phyloP scores from a whole-genome alignment of 208 protist genomes.

The Leishmania guyanensis region DNA sequence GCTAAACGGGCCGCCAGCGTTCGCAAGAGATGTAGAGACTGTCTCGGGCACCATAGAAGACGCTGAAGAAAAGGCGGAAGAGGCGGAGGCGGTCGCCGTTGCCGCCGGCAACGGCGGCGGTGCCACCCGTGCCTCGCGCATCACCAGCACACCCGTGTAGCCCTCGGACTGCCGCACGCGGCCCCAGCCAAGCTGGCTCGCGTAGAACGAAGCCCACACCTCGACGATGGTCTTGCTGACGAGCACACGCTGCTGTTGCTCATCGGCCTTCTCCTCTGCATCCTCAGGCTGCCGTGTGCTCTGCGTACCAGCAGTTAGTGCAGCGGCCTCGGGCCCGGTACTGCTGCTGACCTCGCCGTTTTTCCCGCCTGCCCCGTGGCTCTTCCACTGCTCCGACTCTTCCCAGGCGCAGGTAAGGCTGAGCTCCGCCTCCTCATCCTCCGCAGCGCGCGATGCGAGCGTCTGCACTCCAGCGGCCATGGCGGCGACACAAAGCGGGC shows the following conservation, averaged over 20 bases:
- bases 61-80: background rate
- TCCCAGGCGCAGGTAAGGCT: slow-evolving; percentile 26
- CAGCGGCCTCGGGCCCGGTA: background rate
- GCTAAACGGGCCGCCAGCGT: background rate
- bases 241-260: slow-evolving; percentile 35
- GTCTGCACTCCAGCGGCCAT: slow-evolving; percentile 42
- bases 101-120: slow-evolving; percentile 3
- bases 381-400: slow-evolving; percentile 22
- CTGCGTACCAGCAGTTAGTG: background rate
- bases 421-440: slow-evolving; percentile 43
- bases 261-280: background rate
- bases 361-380: slow-evolving; percentile 1
- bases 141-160: slow-evolving; percentile 54
- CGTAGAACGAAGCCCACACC: slow-evolving; percentile 52
- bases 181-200: slow-evolving; percentile 27
- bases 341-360: background rate
- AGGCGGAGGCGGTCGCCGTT: background rate
- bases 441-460: slow-evolving; percentile 28
- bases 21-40: slow-evolving; percentile 14
- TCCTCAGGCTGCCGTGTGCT: background rate
- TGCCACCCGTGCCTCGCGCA: slow-evolving; percentile 24
- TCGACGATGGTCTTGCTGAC: slow-evolving; percentile 52
- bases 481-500: slow-evolving; percentile 43
- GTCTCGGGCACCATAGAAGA: slow-evolving; percentile 7
- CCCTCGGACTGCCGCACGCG: slow-evolving; percentile 47